Evolutionary conservation across 192 early-diverging fungal genomes (phyloP).

Genomic region (Rhizoclosmatium sp.): DNA sequence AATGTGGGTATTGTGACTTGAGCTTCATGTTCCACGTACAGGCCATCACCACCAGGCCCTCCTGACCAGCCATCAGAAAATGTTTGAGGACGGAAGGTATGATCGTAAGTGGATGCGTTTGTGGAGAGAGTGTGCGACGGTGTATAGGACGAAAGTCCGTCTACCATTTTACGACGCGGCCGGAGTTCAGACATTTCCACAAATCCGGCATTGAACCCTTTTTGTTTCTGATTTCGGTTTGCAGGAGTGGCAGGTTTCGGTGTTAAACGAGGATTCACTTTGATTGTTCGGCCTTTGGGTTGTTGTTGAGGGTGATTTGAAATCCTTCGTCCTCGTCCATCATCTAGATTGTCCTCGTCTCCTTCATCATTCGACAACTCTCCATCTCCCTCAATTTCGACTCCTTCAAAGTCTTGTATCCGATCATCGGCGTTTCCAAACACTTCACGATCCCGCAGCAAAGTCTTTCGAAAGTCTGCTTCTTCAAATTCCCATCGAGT

Average conservation of each 20-base stretch:
- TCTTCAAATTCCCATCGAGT: slow-evolving; percentile 55
- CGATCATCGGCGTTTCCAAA: neutral
- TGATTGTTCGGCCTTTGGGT: neutral
- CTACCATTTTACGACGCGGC: slow-evolving; percentile 39
- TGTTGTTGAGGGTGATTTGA: neutral
- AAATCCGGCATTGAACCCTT: neutral
- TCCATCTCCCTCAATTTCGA: slow-evolving; percentile 30
- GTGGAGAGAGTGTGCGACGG: slow-evolving; percentile 1
- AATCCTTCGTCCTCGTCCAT: neutral
- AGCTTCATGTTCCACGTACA: slow-evolving; percentile 52
- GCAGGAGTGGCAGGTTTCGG: neutral
- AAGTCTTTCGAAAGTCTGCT: slow-evolving; percentile 19
- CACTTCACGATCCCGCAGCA: neutral
- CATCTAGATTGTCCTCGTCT: neutral
- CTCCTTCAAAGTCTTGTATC: slow-evolving; percentile 12
- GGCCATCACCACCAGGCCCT: slow-evolving; percentile 54
- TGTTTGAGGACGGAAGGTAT: slow-evolving; percentile 5
- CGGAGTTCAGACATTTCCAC: slow-evolving; percentile 40
- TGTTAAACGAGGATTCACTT: neutral
- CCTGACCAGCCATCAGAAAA: slow-evolving; percentile 42
- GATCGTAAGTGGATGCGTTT: slow-evolving; percentile 14
- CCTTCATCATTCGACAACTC: neutral
- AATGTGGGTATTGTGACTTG: slow-evolving; percentile 43
- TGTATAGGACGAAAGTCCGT: slow-evolving; percentile 29
- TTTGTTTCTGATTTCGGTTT: neutral